Base-by-base conservation (phyloP, 495 filamentous ascomycete species). In the Parmelia sp. region DNA sequence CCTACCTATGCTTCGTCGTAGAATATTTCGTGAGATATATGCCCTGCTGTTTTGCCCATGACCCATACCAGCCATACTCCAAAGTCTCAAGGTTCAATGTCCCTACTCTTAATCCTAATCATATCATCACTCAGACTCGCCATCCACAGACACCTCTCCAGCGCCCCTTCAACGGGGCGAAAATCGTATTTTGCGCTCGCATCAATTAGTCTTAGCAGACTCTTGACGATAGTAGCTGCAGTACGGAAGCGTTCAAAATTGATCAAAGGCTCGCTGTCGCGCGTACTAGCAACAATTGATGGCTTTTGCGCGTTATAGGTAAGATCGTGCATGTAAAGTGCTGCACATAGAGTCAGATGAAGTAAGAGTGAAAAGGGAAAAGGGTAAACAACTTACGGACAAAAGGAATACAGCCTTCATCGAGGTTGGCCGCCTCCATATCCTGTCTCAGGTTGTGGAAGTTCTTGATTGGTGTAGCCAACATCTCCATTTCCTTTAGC, bases 241-340 rank as follows among this genome's bases (percentile, higher is more conserved):
- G 89, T 91, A 35, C 93, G 89, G 72, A 92, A 93, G 62, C 92
- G 86, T 75, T 97, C 95, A 72, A 97, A 97, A 72, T 99, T 99
- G 65, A 97, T 85, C 58, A 99, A 77, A 35, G 90, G 84, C 66
- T 91, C 89, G 31, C 79, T 78, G 27, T 73, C 68, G 21, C 81
- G 82, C 19, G 83, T 83, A 60, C 84, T 83, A 27, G 83, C 79
- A 66, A 84, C 69, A 77, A 88, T 62, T 71, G 88, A 79, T 21
- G 93, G 92, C 69, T 95, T 88, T 74, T 97, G 91, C 0, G 90
- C 85, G 73, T 97, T 99, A 75, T 92, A 95, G 40, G 96, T 90
- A n/a, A 99, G 82, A 69, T 99, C 95, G 70, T 96, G 92, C 8
- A 92, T 93, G 74, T 97, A 98, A 56, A 91, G 82, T 29, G 87